Base-by-base conservation (phyloP, 1,284 basidiomycete species). In the Trichosporon asahii region DNA sequence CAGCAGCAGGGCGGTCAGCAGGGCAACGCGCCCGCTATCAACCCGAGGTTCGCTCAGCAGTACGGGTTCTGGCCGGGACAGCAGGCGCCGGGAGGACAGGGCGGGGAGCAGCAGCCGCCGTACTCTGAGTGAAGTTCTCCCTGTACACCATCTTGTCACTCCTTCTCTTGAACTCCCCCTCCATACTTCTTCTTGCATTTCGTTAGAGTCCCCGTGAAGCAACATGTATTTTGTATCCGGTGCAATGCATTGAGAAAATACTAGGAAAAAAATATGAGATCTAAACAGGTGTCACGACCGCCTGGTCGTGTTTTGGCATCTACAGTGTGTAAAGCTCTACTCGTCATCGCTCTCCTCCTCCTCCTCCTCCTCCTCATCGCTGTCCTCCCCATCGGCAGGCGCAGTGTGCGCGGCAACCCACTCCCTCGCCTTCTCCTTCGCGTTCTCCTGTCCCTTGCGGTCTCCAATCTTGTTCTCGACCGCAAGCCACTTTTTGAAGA, bases 401-500 rank as follows among this genome's bases (percentile, higher is more conserved):
- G 75, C 75, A 27, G 77, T 73, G 71, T 83, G 81, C 9, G 73
- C 78, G 69, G 74, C 35, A 2, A 84, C 83, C 94, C 94, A 98
- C 81, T 92, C 91, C 69, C 93, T 85, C 6, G 96, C 97, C 80
- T 91, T 91, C 73, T 89, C 86, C 85, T 98, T 95, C 46, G 98
- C 97, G 46, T 83, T 81, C 33, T 89, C 87, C 65, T 90, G 90
- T 27, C 95, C 95, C 64, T 90, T 89, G 70, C 91, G 91, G 77
- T 97, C 93, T 1, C 97, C 97, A 68, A 95, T 85, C 74, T 89
- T 88, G 76, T 89, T 89, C 83, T 99, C 97, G 61, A 98, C 85
- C 70, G 90, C 90, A 49, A 99, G 86, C 94, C 96, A 98, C 84
- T 98, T 98, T 84, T 99, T 99, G 88, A 98, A 97, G 82, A 96